A percentile compares a stretch with the other conserved stretches of the same genome.
Conservation (phyloP, 805 yeast genomes). For the Zygotorulaspora sp. region DNA sequence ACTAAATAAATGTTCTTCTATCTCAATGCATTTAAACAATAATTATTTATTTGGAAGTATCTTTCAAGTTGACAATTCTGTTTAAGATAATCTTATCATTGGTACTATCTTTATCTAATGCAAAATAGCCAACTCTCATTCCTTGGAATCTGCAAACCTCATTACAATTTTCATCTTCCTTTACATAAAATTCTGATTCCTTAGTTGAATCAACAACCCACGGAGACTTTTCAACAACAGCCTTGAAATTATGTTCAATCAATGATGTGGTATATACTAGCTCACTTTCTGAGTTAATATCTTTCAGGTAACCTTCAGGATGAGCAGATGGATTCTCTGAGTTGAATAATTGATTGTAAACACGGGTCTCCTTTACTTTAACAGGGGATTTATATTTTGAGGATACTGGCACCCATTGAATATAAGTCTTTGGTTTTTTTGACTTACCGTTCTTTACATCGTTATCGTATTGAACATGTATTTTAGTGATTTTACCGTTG, state of each 20-base stretch:
- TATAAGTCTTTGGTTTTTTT: conserved; percentile 88
- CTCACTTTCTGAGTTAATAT: conserved; percentile 77
- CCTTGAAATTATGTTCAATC: conserved; percentile 71
- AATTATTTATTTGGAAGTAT: conserved; percentile 46
- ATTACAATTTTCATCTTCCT: conserved; percentile 56
- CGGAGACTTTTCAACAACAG: conserved; percentile 67
- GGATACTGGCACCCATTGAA: conserved; percentile 91
- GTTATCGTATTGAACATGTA: conserved; percentile 77
- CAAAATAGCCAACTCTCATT: conserved; percentile 91
- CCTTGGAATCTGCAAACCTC: conserved; percentile 98
- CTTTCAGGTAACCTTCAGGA: conserved; percentile 84
- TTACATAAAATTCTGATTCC: conserved; percentile 60
- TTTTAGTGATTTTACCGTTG: conserved; percentile 58
- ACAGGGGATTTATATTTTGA: conserved; percentile 59
- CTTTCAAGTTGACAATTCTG: conserved; percentile 90
- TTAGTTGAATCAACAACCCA: conserved; percentile 59
- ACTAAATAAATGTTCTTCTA: no score
- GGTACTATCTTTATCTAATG: conserved; percentile 74
- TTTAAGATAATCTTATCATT: conserved; percentile 66
- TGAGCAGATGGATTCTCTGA: conserved; percentile 86
- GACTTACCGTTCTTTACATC: conserved; percentile 42
- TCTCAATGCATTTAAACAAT: no score
- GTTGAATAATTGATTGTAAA: conserved; percentile 81
- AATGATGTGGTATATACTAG: conserved; percentile 58
- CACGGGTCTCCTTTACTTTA: conserved; percentile 67